A percentile compares a stretch with the other conserved stretches of the same genome.
Conservation (phyloP, 2,329 filamentous ascomycete species). For the Amylocarpus encephaloides region DNA sequence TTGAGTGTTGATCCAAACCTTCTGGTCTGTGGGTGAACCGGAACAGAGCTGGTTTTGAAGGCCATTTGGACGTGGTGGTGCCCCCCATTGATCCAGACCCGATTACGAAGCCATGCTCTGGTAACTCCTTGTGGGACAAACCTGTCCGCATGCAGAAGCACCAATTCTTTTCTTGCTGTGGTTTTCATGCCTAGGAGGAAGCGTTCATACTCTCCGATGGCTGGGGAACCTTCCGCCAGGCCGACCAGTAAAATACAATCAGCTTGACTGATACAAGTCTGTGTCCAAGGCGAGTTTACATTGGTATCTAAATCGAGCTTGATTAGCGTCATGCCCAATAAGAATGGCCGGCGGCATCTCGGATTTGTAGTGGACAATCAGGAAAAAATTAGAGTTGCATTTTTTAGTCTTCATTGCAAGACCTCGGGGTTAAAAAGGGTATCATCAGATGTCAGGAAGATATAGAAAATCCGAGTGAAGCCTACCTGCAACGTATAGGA, state of each 20-base stretch:
- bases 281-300: conserved; percentile 96
- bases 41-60: conserved; percentile 69
- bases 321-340: not conserved
- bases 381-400: conserved; percentile 60
- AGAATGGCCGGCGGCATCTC: not conserved
- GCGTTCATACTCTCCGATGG: conserved; percentile 91
- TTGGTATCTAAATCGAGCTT: conserved; percentile 62
- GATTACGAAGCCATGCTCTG: conserved; percentile 81
- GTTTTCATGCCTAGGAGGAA: conserved; percentile 97
- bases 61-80: conserved; percentile 98
- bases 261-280: conserved; percentile 94
- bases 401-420: conserved; percentile 26
- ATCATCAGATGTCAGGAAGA: conserved; percentile 36
- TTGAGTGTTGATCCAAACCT: conserved; percentile 82
- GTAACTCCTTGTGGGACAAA: conserved; percentile 83
- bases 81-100: conserved; percentile 96
- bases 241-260: conserved; percentile 94
- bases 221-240: conserved; percentile 80
- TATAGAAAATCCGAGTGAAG: conserved; percentile 12
- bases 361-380: conserved; percentile 34
- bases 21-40: conserved; percentile 67
- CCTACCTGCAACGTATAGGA: conserved; percentile 83
- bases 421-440: conserved; percentile 22
- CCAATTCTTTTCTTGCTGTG: conserved; percentile 86
- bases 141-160: conserved; percentile 81